Conservation (phyloP, 495 filamentous ascomycete species). For the Rostrohypoxylon terebratum region DNA sequence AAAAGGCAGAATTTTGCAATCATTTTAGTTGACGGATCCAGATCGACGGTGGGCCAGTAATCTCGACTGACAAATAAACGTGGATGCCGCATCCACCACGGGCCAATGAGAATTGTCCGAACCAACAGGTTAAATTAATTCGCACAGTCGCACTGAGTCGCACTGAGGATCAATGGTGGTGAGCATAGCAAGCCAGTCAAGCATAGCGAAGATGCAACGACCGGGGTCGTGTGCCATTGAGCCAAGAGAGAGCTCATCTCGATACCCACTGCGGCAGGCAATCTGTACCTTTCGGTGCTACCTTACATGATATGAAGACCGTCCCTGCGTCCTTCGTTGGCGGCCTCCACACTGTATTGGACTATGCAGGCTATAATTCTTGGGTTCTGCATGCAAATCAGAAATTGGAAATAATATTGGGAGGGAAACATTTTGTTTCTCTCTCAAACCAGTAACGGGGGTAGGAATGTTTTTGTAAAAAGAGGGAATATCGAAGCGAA, state of each 20-base stretch:
- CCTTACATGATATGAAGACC: conserved; percentile 17
- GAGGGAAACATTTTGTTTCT: not conserved
- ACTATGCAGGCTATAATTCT: not conserved
- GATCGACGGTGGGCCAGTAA: conserved; percentile 46
- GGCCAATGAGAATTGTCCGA: conserved; percentile 42
- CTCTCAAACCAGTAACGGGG: not conserved
- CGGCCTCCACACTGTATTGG: conserved; percentile 42
- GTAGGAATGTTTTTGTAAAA: not conserved
- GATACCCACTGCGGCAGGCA: conserved; percentile 21
- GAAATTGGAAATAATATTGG: too few relatives aligned
- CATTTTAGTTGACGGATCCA: conserved; percentile 32
- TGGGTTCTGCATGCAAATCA: not conserved
- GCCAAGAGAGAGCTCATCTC: conserved; percentile 26
- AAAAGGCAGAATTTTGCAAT: conserved; percentile 27
- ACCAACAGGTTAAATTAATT: conserved; percentile 42
- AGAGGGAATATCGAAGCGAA: not conserved
- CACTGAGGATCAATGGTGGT: conserved; percentile 14
- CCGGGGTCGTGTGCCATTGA: conserved; percentile 33
- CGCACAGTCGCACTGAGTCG: conserved; percentile 35
- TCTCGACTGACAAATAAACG: conserved; percentile 47
- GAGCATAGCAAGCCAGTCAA: conserved; percentile 9
- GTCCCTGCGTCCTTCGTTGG: conserved; percentile 27
- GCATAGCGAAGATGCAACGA: conserved; percentile 19
- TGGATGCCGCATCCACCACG: conserved; percentile 22
- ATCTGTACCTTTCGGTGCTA: conserved; percentile 30